These are phyloP conservation scores for Aschersonia sp. DNA, from an alignment of 2,329 filamentous ascomycete species.

Conservation along the genomic window DNA sequence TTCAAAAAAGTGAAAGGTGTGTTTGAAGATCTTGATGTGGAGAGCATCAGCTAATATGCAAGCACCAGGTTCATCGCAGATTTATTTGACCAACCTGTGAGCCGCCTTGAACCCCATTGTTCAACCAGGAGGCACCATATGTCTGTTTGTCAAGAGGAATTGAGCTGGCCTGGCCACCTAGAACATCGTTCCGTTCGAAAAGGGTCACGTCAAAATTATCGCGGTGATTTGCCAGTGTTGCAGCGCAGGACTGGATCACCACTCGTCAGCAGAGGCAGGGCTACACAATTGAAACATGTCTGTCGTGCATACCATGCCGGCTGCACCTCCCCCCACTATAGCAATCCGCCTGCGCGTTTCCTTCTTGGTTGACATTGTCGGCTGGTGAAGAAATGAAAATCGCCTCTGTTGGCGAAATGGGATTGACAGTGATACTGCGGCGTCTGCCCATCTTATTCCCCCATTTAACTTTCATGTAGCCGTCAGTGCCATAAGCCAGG, in stretches of 20 bases:
- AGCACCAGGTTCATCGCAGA: neutral
- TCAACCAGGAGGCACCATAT: conserved; percentile 45
- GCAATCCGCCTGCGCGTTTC: conserved; percentile 31
- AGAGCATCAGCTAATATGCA: neutral
- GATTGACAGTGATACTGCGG: too few relatives aligned
- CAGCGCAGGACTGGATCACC: conserved; percentile 41
- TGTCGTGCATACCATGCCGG: conserved; percentile 36
- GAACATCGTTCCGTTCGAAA: conserved; percentile 41
- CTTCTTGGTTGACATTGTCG: neutral
- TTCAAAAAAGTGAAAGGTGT: conserved; percentile 51
- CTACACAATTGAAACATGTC: neutral
- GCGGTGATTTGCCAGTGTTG: conserved; percentile 50
- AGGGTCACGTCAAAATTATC: conserved; percentile 52
- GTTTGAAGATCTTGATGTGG: conserved; percentile 43
- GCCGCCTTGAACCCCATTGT: conserved; percentile 50
- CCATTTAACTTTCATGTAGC: neutral
- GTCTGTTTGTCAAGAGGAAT: conserved; percentile 41
- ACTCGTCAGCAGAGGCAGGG: neutral
- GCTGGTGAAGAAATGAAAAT: neutral
- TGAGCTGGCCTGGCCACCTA: conserved; percentile 46
- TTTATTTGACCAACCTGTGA: conserved; percentile 13
- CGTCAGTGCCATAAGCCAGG: neutral
- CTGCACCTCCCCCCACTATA: conserved; percentile 47
- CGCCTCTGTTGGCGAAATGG: too few relatives aligned
- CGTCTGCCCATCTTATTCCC: too few relatives aligned